A percentile compares a stretch with the other conserved stretches of the same genome.
Evolutionary conservation across 169 alveolate genomes (phyloP).

Genomic region (Plasmodium berghei): DNA sequence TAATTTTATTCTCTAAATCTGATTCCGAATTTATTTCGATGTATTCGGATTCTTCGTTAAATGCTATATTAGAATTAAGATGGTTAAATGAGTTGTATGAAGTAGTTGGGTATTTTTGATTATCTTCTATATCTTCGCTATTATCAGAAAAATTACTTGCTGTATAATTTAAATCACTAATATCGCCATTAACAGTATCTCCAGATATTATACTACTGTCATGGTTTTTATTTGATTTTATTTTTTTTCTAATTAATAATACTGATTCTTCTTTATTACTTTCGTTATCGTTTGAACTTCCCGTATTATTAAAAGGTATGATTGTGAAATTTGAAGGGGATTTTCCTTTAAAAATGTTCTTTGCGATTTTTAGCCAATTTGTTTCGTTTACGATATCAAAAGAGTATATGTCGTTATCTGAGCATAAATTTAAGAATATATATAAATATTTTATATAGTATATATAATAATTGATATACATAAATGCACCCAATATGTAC

Average conservation of each 20-base stretch:
- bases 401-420: slow-evolving; percentile 32
- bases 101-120: background rate
- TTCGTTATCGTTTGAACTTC: background rate
- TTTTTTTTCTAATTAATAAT: slow-evolving; percentile 42
- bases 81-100: background rate
- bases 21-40: background rate
- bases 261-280: slow-evolving; percentile 6
- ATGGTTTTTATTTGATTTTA: background rate
- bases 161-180: background rate
- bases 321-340: slow-evolving; percentile 40
- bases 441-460: background rate
- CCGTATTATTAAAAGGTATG: slow-evolving; percentile 29
- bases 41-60: background rate
- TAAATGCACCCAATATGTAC: background rate
- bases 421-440: background rate
- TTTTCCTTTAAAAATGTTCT: slow-evolving; percentile 13
- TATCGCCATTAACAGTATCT: background rate
- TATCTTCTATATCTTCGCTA: background rate
- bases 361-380: slow-evolving; percentile 35
- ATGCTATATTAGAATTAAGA: background rate
- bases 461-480: background rate
- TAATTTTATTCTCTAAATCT: background rate
- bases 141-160: background rate
- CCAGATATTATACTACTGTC: background rate
- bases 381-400: slow-evolving; percentile 21